These are phyloP conservation scores for Ormosia emarginata DNA, from an alignment of 306 rosid genomes.

Conservation along the genomic window DNA sequence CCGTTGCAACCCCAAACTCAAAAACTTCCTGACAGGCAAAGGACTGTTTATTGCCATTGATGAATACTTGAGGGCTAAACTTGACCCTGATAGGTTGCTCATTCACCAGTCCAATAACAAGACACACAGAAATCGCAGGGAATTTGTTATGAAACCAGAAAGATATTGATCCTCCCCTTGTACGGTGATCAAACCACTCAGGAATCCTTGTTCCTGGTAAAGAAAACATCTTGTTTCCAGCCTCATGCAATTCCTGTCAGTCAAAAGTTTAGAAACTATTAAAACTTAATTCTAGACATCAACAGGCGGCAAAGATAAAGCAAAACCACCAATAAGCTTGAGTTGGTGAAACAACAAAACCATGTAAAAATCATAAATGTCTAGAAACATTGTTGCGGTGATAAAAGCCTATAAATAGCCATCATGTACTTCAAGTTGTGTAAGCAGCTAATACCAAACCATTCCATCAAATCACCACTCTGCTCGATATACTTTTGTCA, in stretches of 20 bases:
- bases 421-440: too few relatives aligned
- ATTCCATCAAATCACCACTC: not conserved
- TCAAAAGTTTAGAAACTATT: not conserved
- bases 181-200: not conserved
- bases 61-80: not conserved
- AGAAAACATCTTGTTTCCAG: not conserved
- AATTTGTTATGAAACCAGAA: too few relatives aligned
- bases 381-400: too few relatives aligned
- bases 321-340: not conserved
- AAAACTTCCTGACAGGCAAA: too few relatives aligned
- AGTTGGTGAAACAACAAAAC: not conserved
- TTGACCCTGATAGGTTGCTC: not conserved
- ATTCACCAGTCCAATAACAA: not conserved
- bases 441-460: not conserved
- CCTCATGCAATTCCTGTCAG: not conserved
- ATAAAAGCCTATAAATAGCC: too few relatives aligned
- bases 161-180: not conserved
- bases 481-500: not conserved
- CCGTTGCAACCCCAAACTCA: not conserved
- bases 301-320: not conserved
- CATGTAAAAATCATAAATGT: too few relatives aligned
- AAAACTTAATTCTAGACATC: not conserved
- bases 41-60: not conserved
- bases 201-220: conserved; percentile 11
- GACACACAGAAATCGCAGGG: not conserved